phyloP scores from a whole-genome alignment of 1,139 yeast species.

The Hemisphaericaspora lyxosophila region DNA sequence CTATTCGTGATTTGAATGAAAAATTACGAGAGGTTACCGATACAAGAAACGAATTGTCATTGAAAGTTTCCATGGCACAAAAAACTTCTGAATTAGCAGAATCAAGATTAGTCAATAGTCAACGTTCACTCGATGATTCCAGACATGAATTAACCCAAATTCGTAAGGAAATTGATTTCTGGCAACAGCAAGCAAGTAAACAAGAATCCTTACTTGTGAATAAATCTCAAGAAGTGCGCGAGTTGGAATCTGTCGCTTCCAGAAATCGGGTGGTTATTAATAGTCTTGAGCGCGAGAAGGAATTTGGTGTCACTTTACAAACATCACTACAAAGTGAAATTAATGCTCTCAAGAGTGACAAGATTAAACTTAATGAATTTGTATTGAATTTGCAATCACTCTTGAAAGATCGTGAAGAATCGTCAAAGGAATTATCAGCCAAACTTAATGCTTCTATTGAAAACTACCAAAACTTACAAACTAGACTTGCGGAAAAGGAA shows the following conservation, averaged over 20 bases:
- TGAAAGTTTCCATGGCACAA: constrained; percentile 30
- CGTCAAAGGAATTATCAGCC: constrained; percentile 50
- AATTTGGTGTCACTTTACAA: constrained; percentile 50
- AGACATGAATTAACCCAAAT: constrained; percentile 50
- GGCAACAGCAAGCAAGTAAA: constrained; percentile 56
- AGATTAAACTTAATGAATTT: constrained; percentile 56
- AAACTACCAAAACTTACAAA: constrained; percentile 51
- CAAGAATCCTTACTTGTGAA: constrained; percentile 56
- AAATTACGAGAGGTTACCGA: constrained; percentile 27
- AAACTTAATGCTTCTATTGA: constrained; percentile 53
- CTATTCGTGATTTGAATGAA: constrained; percentile 25
- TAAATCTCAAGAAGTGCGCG: constrained; percentile 57
- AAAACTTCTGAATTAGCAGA: constrained; percentile 38
- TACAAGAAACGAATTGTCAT: constrained; percentile 31
- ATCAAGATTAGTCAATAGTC: constrained; percentile 30
- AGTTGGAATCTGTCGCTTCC: constrained; percentile 52
- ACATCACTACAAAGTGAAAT: constrained; percentile 56
- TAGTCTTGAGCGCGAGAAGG: constrained; percentile 56
- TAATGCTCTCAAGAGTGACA: constrained; percentile 55
- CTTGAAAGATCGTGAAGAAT: constrained; percentile 61
- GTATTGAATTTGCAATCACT: constrained; percentile 62
- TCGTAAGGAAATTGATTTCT: constrained; percentile 39
- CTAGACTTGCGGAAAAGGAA: constrained; percentile 51
- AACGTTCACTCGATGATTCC: constrained; percentile 42
- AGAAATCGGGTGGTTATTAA: constrained; percentile 47